Evolutionary conservation across 331 rosid genomes (phyloP), one percentile per base, ranked within the genome.

Genomic region (Pyracantha coccinea): DNA sequence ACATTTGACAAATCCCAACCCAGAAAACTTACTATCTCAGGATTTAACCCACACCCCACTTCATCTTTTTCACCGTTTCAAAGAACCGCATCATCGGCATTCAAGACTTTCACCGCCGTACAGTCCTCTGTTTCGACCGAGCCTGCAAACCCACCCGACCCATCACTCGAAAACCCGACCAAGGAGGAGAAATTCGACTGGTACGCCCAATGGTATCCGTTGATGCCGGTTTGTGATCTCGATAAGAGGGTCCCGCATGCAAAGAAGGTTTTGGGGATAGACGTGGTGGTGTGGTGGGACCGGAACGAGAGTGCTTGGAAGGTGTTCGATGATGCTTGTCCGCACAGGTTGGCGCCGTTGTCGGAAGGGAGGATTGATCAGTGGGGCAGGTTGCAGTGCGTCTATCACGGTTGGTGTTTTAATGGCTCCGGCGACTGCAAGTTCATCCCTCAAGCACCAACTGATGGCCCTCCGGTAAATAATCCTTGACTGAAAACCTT

Each of bases 271-370:
- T 20, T 93, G 74, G 97, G 98, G 0, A 52, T 93, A 68, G 98
- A 93, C 72, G 94, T 93, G 85, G 98, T 91, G 81, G 86, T 93
- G 78, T 91, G 98, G 97, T 93, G 97, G 97, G 97, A 93, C 76
- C 83, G 83, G 66, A 93, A 93, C 82, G 97, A 88, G 79, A 71
- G 66, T 85, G 75, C 76, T 4, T 91, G 98, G 97, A 80, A 88
- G 85, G 98, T 93, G 77, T 90, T 91, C 71, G 93, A 93, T 66
- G 97, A 93, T 81, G 63, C 76, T 0, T 93, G 98, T 82, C 98
- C 98, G 63, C 98, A 93, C 79, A 83, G 96, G 32, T 71, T 93
- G 77, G 97, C 97, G 7, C 97, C 97, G 1, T 84, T 93, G 52
- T 93, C 94, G 68, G 98, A 93, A 71, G 98, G 97, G 29, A 82